phyloP scores from a whole-genome alignment of 2,329 filamentous ascomycete species.

The Aspergillus ochraceus region DNA sequence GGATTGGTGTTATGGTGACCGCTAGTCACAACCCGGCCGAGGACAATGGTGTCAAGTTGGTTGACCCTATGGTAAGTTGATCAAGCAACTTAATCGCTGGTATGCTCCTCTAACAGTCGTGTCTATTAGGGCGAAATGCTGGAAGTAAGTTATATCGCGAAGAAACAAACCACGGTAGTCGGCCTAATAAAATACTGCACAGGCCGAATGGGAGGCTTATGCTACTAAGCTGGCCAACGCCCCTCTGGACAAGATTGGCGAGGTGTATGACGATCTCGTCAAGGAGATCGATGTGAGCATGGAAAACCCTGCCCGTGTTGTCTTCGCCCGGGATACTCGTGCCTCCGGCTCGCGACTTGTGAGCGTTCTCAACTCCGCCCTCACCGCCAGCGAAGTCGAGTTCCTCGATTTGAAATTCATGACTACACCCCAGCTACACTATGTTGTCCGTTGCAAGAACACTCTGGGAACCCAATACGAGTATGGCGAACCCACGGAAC shows the following conservation, averaged over 20 bases:
- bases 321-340: slow-evolving; percentile 90
- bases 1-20: slow-evolving; percentile 95
- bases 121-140: slow-evolving; percentile 79
- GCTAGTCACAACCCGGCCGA: slow-evolving; percentile 87
- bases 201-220: slow-evolving; percentile 83
- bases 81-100: background rate
- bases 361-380: slow-evolving; percentile 72
- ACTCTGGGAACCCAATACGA: slow-evolving; percentile 82
- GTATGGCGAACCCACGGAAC: slow-evolving; percentile 86
- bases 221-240: slow-evolving; percentile 90
- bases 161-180: slow-evolving; percentile 1
- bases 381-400: slow-evolving; percentile 72
- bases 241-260: slow-evolving; percentile 69
- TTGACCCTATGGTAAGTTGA: slow-evolving; percentile 75
- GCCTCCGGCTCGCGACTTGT: slow-evolving; percentile 86
- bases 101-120: background rate
- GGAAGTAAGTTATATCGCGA: slow-evolving; percentile 57
- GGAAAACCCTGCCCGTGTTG: slow-evolving; percentile 70
- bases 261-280: slow-evolving; percentile 74
- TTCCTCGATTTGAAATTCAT: slow-evolving; percentile 85
- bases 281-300: slow-evolving; percentile 74
- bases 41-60: slow-evolving; percentile 92
- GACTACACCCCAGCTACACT: slow-evolving; percentile 97
- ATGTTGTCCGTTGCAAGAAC: slow-evolving; percentile 91
- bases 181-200: background rate